Evolutionary conservation across 1,284 basidiomycete genomes (phyloP).

Genomic region (Naganishia albida): DNA sequence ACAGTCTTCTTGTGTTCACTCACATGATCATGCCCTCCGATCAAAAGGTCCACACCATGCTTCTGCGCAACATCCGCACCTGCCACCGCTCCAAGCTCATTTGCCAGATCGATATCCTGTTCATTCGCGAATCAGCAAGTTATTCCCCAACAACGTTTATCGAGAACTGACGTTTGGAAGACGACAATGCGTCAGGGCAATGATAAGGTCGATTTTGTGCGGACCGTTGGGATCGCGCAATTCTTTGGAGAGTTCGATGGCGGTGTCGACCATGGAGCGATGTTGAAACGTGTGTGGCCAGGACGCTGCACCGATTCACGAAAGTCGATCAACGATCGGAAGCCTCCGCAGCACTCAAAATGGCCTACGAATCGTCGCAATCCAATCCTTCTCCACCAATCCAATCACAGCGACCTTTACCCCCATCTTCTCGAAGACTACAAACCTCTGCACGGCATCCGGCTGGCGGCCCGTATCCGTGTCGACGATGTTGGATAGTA

Average conservation of each 20-base stretch:
- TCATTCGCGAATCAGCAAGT: slow-evolving; percentile 12
- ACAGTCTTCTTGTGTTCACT: neutral
- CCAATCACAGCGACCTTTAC: slow-evolving; percentile 76
- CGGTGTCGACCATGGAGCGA: slow-evolving; percentile 67
- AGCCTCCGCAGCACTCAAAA: neutral
- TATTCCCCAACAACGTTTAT: neutral
- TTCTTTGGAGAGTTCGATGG: slow-evolving; percentile 65
- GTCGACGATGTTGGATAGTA: slow-evolving; percentile 74
- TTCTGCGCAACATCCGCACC: slow-evolving; percentile 56
- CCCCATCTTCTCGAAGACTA: slow-evolving; percentile 66
- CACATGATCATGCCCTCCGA: slow-evolving; percentile 85
- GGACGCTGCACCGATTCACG: slow-evolving; percentile 53
- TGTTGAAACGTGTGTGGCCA: slow-evolving; percentile 76
- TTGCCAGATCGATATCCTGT: slow-evolving; percentile 69
- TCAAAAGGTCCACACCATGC: slow-evolving; percentile 80
- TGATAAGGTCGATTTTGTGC: slow-evolving; percentile 71
- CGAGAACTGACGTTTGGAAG: slow-evolving; percentile 63
- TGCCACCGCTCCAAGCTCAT: slow-evolving; percentile 63
- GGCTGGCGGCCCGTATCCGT: slow-evolving; percentile 63
- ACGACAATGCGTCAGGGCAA: slow-evolving; percentile 79
- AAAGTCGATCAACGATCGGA: neutral
- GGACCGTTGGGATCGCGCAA: slow-evolving; percentile 71
- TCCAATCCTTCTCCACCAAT: slow-evolving; percentile 87
- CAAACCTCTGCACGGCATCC: slow-evolving; percentile 62
- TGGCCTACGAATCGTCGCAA: slow-evolving; percentile 64